These are phyloP conservation scores for Laburnicola sp. DNA, from an alignment of 2,329 filamentous ascomycete species.

Conservation along the genomic window DNA sequence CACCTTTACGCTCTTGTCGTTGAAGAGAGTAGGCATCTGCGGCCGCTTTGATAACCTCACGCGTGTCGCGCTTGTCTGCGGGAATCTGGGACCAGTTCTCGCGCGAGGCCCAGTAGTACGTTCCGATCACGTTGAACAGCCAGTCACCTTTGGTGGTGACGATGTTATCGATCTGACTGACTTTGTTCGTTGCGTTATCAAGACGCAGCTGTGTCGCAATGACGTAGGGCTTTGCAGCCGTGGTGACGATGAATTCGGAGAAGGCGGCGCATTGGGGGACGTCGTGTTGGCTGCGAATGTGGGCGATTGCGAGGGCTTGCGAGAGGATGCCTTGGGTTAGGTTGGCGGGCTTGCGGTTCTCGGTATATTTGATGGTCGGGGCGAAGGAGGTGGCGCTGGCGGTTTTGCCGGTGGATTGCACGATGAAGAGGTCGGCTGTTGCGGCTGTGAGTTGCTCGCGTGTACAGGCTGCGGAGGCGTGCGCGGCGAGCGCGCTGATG, in stretches of 20 bases:
- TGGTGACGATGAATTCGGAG: slow-evolving; percentile 34
- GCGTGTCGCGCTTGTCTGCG: slow-evolving; percentile 18
- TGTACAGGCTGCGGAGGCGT: slow-evolving; percentile 26
- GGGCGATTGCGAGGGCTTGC: slow-evolving; percentile 28
- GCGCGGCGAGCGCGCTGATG: slow-evolving; percentile 12
- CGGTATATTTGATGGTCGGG: slow-evolving; percentile 24
- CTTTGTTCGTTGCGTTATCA: slow-evolving; percentile 25
- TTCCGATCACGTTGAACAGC: slow-evolving; percentile 37
- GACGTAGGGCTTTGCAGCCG: slow-evolving; percentile 30
- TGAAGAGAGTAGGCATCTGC: slow-evolving; percentile 36
- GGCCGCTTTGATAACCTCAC: slow-evolving; percentile 30
- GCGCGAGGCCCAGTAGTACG: slow-evolving; percentile 28
- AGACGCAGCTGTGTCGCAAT: slow-evolving; percentile 32
- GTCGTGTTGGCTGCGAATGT: slow-evolving; percentile 32
- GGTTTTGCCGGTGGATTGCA: slow-evolving; percentile 28
- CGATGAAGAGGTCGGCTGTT: slow-evolving; percentile 23
- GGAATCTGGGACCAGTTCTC: slow-evolving; percentile 33
- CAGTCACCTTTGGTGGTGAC: slow-evolving; percentile 35
- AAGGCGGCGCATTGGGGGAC: slow-evolving; percentile 32
- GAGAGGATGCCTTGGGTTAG: slow-evolving; percentile 27
- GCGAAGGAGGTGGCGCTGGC: slow-evolving; percentile 20
- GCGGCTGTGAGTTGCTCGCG: slow-evolving; percentile 22
- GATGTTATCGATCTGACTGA: slow-evolving; percentile 30
- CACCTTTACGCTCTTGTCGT: slow-evolving; percentile 29
- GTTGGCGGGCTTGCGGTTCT: slow-evolving; percentile 30